Conservation (phyloP, 208 protist genomes). For the Trypanosoma mega region DNA sequence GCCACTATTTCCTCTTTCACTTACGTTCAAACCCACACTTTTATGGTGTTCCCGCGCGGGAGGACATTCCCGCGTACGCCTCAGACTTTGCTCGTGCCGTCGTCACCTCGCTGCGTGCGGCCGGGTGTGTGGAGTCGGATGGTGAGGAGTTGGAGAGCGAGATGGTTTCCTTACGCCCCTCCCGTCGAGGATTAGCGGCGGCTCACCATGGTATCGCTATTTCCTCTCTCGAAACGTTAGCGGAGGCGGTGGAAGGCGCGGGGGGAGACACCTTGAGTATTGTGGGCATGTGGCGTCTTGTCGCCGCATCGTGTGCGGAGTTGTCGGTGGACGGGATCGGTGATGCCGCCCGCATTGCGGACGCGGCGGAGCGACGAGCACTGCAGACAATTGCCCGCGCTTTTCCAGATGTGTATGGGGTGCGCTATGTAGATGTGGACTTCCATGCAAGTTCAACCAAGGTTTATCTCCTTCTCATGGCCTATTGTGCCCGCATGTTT, state of each 20-base stretch:
- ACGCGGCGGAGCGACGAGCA: constrained; percentile 51
- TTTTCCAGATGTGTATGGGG: constrained; percentile 43
- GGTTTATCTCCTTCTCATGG: constrained; percentile 69
- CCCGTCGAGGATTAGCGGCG: constrained; percentile 59
- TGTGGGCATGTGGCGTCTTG: constrained; percentile 38
- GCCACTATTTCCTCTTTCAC: constrained; percentile 85
- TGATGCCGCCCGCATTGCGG: constrained; percentile 58
- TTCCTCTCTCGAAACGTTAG: constrained; percentile 49
- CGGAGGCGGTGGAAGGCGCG: constrained; percentile 27
- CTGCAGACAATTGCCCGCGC: constrained; percentile 67
- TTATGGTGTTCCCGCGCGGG: constrained; percentile 67
- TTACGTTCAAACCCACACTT: constrained; percentile 72
- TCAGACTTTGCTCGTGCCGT: constrained; percentile 69
- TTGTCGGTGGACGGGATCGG: constrained; percentile 54
- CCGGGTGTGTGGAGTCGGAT: constrained; percentile 47
- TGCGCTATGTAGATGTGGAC: constrained; percentile 70
- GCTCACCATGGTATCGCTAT: constrained; percentile 62
- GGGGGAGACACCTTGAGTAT: constrained; percentile 17
- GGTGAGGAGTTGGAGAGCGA: constrained; percentile 34
- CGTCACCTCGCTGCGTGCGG: constrained; percentile 42
- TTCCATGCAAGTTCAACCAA: constrained; percentile 55
- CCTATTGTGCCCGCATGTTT: constrained; percentile 72
- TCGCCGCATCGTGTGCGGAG: constrained; percentile 50
- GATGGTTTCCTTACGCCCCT: constrained; percentile 42
- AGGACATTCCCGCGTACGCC: constrained; percentile 70